phyloP scores from a whole-genome alignment of 1,284 basidiomycete species.

The Irpex sp. region DNA sequence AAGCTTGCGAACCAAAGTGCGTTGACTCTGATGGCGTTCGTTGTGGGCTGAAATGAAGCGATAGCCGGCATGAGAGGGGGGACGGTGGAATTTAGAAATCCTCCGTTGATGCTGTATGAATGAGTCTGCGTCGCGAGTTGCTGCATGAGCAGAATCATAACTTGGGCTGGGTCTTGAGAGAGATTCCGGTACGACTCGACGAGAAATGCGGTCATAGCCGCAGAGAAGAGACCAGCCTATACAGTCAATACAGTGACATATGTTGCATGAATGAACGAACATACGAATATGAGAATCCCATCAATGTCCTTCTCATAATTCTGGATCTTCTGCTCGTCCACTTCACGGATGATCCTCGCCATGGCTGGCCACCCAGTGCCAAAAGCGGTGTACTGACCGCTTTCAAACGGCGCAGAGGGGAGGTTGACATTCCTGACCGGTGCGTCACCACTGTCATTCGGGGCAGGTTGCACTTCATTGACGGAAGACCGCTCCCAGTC shows the following conservation, averaged over 20 bases:
- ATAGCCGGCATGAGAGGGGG: neutral
- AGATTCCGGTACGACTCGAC: neutral
- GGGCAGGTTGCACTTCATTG: too few species aligned
- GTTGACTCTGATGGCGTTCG: conserved; percentile 5
- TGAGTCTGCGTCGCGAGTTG: neutral
- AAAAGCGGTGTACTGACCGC: neutral
- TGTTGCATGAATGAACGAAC: neutral
- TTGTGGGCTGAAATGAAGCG: neutral
- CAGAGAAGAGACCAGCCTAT: conserved; percentile 10
- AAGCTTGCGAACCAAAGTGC: conserved; percentile 16
- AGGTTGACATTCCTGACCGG: neutral
- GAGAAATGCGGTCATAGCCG: conserved; percentile 3
- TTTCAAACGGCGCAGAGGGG: neutral
- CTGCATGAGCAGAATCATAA: neutral
- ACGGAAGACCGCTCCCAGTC: too few species aligned
- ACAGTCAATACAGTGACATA: neutral
- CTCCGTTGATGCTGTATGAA: neutral
- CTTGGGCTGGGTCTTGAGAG: neutral
- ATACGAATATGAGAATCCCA: conserved; percentile 8
- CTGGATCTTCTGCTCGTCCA: conserved; percentile 7
- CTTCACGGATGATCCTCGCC: neutral
- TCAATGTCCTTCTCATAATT: conserved; percentile 11
- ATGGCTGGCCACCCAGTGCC: conserved; percentile 2
- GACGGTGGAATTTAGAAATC: neutral
- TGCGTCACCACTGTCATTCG: neutral